These are phyloP conservation scores for Danielia reshetovae DNA, from an alignment of 805 yeast species.

Conservation along the genomic window DNA sequence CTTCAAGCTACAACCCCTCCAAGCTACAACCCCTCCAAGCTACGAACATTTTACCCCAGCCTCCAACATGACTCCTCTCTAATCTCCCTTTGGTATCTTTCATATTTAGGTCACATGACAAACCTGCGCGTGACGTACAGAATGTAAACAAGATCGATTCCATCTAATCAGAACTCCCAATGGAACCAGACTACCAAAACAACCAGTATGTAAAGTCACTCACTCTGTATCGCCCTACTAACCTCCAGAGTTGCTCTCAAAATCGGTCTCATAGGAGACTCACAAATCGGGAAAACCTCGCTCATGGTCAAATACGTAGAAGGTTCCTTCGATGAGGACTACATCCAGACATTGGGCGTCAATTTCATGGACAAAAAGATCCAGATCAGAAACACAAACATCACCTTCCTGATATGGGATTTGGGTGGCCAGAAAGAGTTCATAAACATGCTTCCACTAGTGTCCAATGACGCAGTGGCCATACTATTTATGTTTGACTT, in stretches of 20 bases:
- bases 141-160: neutral
- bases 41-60: too few relatives aligned
- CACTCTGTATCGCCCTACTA: slow-evolving; percentile 15
- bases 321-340: slow-evolving; percentile 85
- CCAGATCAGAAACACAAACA: slow-evolving; percentile 77
- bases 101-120: neutral
- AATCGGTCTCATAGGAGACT: slow-evolving; percentile 92
- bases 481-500: slow-evolving; percentile 84
- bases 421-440: slow-evolving; percentile 94
- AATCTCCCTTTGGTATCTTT: too few relatives aligned
- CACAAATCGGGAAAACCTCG: slow-evolving; percentile 94
- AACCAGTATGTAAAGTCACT: slow-evolving; percentile 32
- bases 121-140: neutral
- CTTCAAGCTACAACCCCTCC: too few relatives aligned
- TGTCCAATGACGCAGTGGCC: slow-evolving; percentile 89
- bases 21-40: too few relatives aligned
- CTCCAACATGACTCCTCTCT: too few relatives aligned
- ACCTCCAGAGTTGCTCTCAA: slow-evolving; percentile 59
- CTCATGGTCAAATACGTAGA: slow-evolving; percentile 97
- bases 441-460: slow-evolving; percentile 91
- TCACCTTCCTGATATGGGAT: slow-evolving; percentile 92
- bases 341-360: slow-evolving; percentile 92
- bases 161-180: slow-evolving; percentile 1
- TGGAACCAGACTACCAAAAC: slow-evolving; percentile 26
- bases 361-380: slow-evolving; percentile 91